Evolutionary conservation across 768 basidiomycete genomes (phyloP).

Genomic region (Tephrocybe sp.): DNA sequence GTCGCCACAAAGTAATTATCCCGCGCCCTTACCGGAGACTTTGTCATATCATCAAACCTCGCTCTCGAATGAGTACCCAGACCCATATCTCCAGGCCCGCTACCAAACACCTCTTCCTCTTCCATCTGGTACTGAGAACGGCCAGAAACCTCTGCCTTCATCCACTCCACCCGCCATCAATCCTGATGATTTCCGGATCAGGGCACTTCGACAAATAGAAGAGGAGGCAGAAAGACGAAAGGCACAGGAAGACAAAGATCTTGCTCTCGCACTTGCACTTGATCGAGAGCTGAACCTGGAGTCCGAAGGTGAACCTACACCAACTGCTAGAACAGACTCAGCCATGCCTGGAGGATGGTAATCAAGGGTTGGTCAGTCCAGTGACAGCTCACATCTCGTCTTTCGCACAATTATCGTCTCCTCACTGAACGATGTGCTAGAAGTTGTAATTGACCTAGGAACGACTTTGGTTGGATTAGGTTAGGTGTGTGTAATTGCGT

Average conservation of each 20-base stretch:
- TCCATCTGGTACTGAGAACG: conserved; percentile 35
- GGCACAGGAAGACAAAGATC: conserved; percentile 43
- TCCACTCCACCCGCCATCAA: conserved; percentile 23
- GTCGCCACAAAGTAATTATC: not conserved
- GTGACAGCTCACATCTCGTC: no score
- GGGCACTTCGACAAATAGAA: conserved; percentile 36
- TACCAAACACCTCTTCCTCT: conserved; percentile 58
- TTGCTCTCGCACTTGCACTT: conserved; percentile 43
- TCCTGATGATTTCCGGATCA: conserved; percentile 32
- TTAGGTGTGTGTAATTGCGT: no score
- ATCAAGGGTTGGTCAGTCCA: not conserved
- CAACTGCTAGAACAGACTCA: not conserved
- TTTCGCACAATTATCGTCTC: no score
- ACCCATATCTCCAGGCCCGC: conserved; percentile 43
- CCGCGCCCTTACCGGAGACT: not conserved
- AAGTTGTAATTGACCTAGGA: no score
- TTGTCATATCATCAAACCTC: conserved; percentile 16
- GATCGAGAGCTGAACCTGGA: conserved; percentile 5
- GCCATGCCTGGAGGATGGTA: conserved; percentile 19
- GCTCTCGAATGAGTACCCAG: conserved; percentile 28
- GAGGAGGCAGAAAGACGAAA: conserved; percentile 34
- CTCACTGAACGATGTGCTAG: no score
- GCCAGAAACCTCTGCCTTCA: conserved; percentile 24
- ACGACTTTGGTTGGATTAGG: no score
- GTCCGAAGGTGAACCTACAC: not conserved